phyloP scores from a whole-genome alignment of 1,284 basidiomycete genomes.

The Stereum hirsutum region DNA sequence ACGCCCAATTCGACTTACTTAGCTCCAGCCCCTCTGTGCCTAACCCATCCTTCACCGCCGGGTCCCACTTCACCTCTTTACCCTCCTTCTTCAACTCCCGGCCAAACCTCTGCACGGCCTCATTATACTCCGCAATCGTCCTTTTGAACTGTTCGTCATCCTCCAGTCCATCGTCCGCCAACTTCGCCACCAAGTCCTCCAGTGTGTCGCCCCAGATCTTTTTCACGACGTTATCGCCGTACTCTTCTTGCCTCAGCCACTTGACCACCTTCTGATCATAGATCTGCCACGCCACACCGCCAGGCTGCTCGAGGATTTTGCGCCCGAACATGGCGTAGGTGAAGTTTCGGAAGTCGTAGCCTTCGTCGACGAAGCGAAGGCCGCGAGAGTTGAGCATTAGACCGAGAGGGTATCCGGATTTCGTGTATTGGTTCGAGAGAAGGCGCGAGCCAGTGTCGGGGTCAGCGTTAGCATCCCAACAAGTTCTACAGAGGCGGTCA shows the following conservation, averaged over 20 bases:
- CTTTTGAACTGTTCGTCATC: conserved; percentile 30
- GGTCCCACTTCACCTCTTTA: conserved; percentile 38
- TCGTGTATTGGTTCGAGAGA: conserved; percentile 61
- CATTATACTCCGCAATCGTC: conserved; percentile 42
- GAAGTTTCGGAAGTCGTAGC: conserved; percentile 61
- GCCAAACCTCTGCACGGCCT: conserved; percentile 31
- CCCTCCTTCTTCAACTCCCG: conserved; percentile 25
- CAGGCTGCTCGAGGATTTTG: conserved; percentile 47
- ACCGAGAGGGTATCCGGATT: conserved; percentile 63
- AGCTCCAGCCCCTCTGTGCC: conserved; percentile 31
- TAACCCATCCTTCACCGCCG: conserved; percentile 51
- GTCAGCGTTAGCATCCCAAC: conserved; percentile 60
- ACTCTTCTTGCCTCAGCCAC: conserved; percentile 51
- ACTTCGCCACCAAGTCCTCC: conserved; percentile 39
- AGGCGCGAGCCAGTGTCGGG: conserved; percentile 39
- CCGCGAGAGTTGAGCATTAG: conserved; percentile 55
- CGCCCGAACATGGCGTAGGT: conserved; percentile 62
- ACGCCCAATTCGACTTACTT: conserved; percentile 54
- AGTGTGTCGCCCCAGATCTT: conserved; percentile 39
- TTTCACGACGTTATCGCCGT: conserved; percentile 47
- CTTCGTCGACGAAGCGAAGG: conserved; percentile 58
- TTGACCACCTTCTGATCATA: conserved; percentile 39
- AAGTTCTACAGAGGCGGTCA: too few relatives aligned
- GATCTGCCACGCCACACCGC: conserved; percentile 52
- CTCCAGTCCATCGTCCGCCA: conserved; percentile 36